Evolutionary conservation across 1,284 basidiomycete genomes (phyloP).

Genomic region (Phellopilus nigrolimitatus): DNA sequence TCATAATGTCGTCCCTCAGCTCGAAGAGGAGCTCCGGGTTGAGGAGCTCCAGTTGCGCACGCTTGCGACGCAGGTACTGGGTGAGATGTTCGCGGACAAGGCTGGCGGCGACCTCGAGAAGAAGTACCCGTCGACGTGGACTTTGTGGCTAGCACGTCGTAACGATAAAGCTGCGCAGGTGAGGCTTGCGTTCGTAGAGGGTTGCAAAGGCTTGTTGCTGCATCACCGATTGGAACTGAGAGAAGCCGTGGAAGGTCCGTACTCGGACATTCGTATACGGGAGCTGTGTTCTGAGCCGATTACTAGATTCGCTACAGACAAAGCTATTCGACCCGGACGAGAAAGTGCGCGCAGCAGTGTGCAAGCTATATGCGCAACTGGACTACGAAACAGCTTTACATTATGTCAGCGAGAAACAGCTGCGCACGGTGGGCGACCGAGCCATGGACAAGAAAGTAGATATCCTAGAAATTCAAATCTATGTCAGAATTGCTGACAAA

Average conservation of each 20-base stretch:
- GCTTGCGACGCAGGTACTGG: constrained; percentile 80
- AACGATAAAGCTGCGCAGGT: constrained; percentile 75
- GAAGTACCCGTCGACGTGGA: constrained; percentile 85
- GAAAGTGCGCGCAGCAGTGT: constrained; percentile 81
- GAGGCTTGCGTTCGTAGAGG: constrained; percentile 77
- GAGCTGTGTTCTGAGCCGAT: constrained; percentile 15
- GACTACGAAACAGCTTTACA: constrained; percentile 91
- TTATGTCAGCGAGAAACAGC: constrained; percentile 62
- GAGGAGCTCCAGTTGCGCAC: constrained; percentile 71
- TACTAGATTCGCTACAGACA: constrained; percentile 52
- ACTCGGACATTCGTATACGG: constrained; percentile 6
- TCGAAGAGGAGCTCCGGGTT: constrained; percentile 86
- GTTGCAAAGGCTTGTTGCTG: constrained; percentile 61
- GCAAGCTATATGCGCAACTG: constrained; percentile 76
- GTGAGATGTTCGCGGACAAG: constrained; percentile 85
- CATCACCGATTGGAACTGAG: constrained; percentile 51
- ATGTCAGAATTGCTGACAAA: constrained; percentile 1
- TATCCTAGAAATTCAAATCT: not conserved
- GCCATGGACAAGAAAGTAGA: constrained; percentile 83
- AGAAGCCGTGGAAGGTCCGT: constrained; percentile 57
- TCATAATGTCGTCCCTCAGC: constrained; percentile 86
- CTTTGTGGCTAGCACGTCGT: constrained; percentile 75
- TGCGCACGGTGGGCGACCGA: constrained; percentile 67
- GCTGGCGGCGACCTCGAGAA: constrained; percentile 68
- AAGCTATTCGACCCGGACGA: constrained; percentile 90